Evolutionary conservation across 495 filamentous ascomycete species (phyloP).

Genomic region (Podospora didyma): DNA sequence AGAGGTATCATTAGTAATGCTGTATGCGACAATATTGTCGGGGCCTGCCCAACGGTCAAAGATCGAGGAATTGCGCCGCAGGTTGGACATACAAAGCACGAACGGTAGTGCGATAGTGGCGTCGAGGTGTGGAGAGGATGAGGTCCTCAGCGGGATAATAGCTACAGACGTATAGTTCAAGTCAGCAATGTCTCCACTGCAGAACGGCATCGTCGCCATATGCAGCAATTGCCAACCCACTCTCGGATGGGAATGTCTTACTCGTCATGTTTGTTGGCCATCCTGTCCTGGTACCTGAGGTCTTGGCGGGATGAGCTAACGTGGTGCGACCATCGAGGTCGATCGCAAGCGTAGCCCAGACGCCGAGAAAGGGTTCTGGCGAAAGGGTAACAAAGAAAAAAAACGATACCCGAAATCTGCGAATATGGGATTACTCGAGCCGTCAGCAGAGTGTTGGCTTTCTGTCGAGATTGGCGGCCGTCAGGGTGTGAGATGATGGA

Average conservation of each 20-base stretch:
- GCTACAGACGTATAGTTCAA: constrained; percentile 16
- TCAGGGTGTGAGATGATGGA: background rate
- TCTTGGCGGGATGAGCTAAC: constrained; percentile 19
- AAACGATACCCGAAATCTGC: background rate
- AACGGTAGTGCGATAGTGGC: constrained; percentile 72
- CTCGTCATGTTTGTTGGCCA: constrained; percentile 52
- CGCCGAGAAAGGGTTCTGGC: background rate
- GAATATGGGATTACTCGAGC: background rate
- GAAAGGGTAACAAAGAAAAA: background rate
- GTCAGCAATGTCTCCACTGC: background rate
- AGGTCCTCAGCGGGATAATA: constrained; percentile 49
- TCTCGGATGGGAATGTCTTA: constrained; percentile 25
- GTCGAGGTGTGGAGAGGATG: constrained; percentile 60
- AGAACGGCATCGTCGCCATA: background rate
- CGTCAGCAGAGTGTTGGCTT: background rate
- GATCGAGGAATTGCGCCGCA: background rate
- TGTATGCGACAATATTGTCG: background rate
- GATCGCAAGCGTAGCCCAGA: background rate
- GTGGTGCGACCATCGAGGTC: constrained; percentile 24
- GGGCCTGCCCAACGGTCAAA: too few species aligned
- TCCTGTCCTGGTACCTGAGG: constrained; percentile 22
- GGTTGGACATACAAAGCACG: constrained; percentile 59
- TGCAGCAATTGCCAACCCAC: background rate
- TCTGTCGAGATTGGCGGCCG: background rate
- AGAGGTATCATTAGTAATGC: background rate